Evolutionary conservation across 345 rosid genomes (phyloP).

Genomic region (Lepidium aucheri): DNA sequence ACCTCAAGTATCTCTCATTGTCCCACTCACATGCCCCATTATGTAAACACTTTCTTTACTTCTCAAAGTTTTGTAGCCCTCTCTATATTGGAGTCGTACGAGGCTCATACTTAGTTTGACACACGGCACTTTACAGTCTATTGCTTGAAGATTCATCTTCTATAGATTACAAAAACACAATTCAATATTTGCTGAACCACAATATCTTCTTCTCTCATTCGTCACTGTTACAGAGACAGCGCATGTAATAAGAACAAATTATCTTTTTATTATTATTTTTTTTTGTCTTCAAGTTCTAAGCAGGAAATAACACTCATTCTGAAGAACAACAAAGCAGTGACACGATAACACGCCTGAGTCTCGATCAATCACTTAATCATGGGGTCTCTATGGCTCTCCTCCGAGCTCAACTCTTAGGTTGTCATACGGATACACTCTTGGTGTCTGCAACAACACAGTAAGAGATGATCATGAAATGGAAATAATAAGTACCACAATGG

Average conservation of each 20-base stretch:
- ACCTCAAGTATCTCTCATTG: conserved; percentile 6
- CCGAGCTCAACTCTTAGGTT: conserved; percentile 96
- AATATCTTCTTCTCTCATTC: conserved; percentile 5
- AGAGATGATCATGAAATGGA: neutral
- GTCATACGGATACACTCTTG: conserved; percentile 89
- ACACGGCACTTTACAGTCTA: neutral
- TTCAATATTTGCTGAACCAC: neutral
- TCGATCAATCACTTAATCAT: neutral
- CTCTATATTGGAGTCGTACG: neutral
- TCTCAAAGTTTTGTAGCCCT: neutral
- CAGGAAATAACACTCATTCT: neutral
- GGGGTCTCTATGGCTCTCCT: conserved; percentile 54
- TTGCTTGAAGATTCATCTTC: neutral
- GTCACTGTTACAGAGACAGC: conserved; percentile 21
- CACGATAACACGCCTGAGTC: neutral
- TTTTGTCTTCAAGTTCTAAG: conserved; percentile 17
- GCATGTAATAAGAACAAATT: neutral
- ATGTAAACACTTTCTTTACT: neutral
- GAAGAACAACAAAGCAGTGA: conserved; percentile 3
- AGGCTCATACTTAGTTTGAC: neutral
- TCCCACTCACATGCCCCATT: neutral
- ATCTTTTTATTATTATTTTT: neutral
- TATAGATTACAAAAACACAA: neutral
- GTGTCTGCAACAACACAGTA: conserved; percentile 47
- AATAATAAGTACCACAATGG: neutral